Evolutionary conservation across 1,284 basidiomycete species (phyloP), one percentile per base, ranked within the genome.

Genomic region (Heterobasidion occidentale): DNA sequence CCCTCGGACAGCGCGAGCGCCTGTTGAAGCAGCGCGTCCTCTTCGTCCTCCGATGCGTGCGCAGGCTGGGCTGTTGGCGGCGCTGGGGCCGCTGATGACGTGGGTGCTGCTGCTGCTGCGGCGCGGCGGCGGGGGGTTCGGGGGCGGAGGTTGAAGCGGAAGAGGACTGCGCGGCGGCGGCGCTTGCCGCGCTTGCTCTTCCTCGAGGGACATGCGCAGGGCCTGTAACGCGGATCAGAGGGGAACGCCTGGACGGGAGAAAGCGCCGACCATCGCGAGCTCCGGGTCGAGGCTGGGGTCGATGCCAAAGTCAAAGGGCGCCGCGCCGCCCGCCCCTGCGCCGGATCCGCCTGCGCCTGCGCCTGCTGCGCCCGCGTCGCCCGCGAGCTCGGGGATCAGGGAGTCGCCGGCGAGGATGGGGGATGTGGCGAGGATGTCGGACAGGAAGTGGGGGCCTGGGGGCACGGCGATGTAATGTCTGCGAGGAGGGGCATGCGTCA

Each of bases 221-320:
- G 94, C 96, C 94, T 97, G 54, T 8, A 36, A 44, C 20, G 9
- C n/a, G 3, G n/a, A n/a, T 42, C 38, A 36, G 2, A 12, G 12
- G n/a, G 38, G 11, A 12, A 42, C n/a, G 38, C 38, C 38, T 11
- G 11, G 38, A 42, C 38, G n/a, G n/a, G 38, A 46, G 38, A 0
- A 36, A 20, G 33, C 36, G 70, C 74, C 58, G 59, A 94, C 94
- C 94, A 98, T 95, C 2, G 97, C 97, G 55, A 99, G 78, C 68
- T 99, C 96, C 0, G 97, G 97, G 71, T 98, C 96, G 63, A 97
- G 78, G 66, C 84, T 92, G 1, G 96, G 94, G 70, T 99, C 96
- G 15, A 99, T 86, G 50, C 92, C 94, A 64, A 94, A 94, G 64
- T 94, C 92, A 65, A 89, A 94, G 60, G 27, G 27, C 81, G 80